These are phyloP conservation scores for Ogataea methanolica DNA, from an alignment of 805 yeast genomes.

Conservation along the genomic window DNA sequence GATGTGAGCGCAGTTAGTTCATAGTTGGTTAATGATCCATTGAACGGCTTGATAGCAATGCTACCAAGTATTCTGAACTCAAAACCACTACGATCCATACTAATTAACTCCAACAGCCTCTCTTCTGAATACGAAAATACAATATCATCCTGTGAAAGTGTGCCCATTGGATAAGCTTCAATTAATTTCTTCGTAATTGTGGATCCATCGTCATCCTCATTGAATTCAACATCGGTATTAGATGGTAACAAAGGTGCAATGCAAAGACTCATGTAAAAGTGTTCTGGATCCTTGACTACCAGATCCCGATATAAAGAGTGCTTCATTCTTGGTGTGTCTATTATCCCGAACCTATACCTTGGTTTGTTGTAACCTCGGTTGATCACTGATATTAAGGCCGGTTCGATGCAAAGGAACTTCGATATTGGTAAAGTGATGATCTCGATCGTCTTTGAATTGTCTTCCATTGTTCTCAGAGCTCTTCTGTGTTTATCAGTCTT, in stretches of 20 bases:
- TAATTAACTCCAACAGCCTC: not conserved
- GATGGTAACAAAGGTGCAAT: constrained; percentile 19
- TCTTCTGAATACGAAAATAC: not conserved
- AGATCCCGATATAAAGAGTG: constrained; percentile 24
- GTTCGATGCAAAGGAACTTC: constrained; percentile 13
- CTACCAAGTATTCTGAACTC: constrained; percentile 29
- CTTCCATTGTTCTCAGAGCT: no score
- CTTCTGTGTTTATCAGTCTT: no score
- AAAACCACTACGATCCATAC: constrained; percentile 8
- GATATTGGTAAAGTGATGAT: constrained; percentile 3
- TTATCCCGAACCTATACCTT: constrained; percentile 37
- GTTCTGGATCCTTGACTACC: constrained; percentile 16
- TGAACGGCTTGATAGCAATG: constrained; percentile 29
- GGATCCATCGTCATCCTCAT: constrained; percentile 20
- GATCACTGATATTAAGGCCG: constrained; percentile 29
- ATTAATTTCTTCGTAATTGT: constrained; percentile 16
- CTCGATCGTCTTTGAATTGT: not conserved
- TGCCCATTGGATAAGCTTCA: constrained; percentile 8
- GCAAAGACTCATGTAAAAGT: constrained; percentile 20
- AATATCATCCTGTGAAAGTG: constrained; percentile 14
- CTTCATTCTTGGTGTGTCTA: constrained; percentile 39
- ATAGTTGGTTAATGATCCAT: constrained; percentile 6
- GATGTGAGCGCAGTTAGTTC: constrained; percentile 54
- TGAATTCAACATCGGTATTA: not conserved
- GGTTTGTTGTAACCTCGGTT: constrained; percentile 50